Conservation (phyloP, 2,329 filamentous ascomycete genomes). For the Coccinonectria pachysandricola region DNA sequence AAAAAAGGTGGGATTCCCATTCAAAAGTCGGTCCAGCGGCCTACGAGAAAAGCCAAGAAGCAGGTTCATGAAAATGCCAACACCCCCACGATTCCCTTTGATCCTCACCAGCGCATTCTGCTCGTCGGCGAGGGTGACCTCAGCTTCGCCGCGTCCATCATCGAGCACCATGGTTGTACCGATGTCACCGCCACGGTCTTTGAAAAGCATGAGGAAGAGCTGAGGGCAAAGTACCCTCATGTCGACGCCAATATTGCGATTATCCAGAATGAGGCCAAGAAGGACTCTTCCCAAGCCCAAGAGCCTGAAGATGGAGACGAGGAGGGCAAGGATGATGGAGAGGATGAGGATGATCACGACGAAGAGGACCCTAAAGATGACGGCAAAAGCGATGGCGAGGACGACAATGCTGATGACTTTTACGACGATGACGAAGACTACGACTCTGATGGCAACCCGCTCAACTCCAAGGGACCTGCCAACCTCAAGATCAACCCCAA, state of each 20-base stretch:
- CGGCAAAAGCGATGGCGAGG: constrained; percentile 5
- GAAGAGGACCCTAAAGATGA: not conserved
- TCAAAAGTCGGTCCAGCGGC: constrained; percentile 12
- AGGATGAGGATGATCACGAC: constrained; percentile 3
- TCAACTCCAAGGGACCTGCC: too few relatives aligned
- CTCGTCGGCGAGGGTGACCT: constrained; percentile 74
- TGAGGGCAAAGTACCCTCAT: constrained; percentile 67
- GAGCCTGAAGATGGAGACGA: constrained; percentile 8
- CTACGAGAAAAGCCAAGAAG: constrained; percentile 14
- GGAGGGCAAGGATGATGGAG: constrained; percentile 2
- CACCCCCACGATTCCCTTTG: constrained; percentile 55
- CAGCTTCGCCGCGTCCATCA: constrained; percentile 61
- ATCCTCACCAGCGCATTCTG: constrained; percentile 55
- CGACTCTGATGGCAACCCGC: constrained; percentile 11
- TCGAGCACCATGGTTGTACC: constrained; percentile 54
- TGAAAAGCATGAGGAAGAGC: constrained; percentile 45
- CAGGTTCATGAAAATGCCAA: constrained; percentile 18
- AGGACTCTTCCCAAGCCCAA: constrained; percentile 6
- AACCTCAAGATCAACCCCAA: constrained; percentile 8
- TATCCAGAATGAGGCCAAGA: constrained; percentile 24
- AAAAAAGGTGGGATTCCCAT: too few relatives aligned
- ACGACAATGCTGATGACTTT: constrained; percentile 8
- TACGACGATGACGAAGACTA: constrained; percentile 9
- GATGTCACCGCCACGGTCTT: constrained; percentile 60
- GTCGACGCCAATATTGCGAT: constrained; percentile 47